Evolutionary conservation across 1,284 basidiomycete genomes (phyloP).

Genomic region (Melampsora americana): DNA sequence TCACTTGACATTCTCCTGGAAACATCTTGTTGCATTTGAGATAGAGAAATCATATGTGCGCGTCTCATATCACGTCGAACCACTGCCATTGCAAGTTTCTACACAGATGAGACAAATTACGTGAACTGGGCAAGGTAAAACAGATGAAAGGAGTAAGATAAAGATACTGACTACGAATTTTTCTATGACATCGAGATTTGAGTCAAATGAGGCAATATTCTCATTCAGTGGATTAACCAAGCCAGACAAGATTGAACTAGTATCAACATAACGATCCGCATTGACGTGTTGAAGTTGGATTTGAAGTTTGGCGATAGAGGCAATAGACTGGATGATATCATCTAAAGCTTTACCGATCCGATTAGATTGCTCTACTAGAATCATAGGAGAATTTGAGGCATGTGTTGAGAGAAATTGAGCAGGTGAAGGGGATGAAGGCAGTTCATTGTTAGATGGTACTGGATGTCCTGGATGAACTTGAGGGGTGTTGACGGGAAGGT

Average conservation of each 20-base stretch:
- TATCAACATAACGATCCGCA: neutral
- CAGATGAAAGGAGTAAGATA: neutral
- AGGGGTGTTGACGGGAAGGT: too few relatives aligned
- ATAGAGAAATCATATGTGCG: neutral
- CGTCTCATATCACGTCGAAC: constrained; percentile 9
- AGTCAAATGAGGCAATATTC: neutral
- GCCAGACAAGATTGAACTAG: neutral
- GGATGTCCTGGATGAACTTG: too few relatives aligned
- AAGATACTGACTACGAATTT: neutral
- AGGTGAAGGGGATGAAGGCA: too few relatives aligned
- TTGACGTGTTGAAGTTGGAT: neutral
- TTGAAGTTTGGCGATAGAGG: neutral
- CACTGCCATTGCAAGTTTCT: neutral
- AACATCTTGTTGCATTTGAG: neutral
- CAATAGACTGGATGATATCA: neutral
- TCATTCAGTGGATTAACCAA: neutral
- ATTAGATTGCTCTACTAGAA: neutral
- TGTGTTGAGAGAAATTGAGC: neutral
- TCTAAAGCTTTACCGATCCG: neutral
- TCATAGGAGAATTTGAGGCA: neutral
- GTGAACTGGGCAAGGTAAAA: neutral
- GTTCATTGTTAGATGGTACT: too few relatives aligned
- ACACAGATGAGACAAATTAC: neutral
- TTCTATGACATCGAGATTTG: constrained; percentile 1
- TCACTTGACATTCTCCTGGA: too few relatives aligned